Evolutionary conservation across 257 asterid genomes (phyloP).

Genomic region (Eustoma russellianum): DNA sequence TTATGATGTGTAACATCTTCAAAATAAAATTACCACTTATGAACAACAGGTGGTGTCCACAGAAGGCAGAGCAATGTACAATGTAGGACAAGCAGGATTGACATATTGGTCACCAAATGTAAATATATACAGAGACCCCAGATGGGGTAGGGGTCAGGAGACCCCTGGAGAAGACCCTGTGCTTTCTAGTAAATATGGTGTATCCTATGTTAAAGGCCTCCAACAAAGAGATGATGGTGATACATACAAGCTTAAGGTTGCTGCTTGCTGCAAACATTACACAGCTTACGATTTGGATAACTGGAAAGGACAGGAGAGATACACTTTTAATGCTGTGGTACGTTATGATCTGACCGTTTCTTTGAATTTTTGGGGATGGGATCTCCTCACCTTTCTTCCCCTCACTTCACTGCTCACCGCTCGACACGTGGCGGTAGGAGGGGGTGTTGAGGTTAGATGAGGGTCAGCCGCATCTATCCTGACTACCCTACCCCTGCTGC

Average conservation of each 20-base stretch:
- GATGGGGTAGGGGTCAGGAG: constrained; percentile 99
- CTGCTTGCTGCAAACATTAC: constrained; percentile 62
- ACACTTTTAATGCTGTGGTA: constrained; percentile 69
- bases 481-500: too few relatives aligned
- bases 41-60: constrained; percentile 76
- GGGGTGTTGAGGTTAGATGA: too few relatives aligned
- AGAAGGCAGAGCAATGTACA: constrained; percentile 96
- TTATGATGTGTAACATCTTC: too few relatives aligned
- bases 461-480: too few relatives aligned
- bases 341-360: too few relatives aligned
- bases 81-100: constrained; percentile 81
- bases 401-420: too few relatives aligned
- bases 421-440: too few relatives aligned
- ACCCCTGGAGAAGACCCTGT: constrained; percentile 96
- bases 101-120: constrained; percentile 94
- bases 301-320: constrained; percentile 47
- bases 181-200: constrained; percentile 50
- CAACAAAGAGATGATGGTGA: constrained; percentile 59
- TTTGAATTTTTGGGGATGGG: too few relatives aligned
- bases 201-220: constrained; percentile 52
- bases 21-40: too few relatives aligned
- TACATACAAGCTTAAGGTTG: constrained; percentile 55
- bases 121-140: constrained; percentile 87
- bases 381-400: too few relatives aligned
- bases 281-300: constrained; percentile 59